phyloP scores from a whole-genome alignment of 805 yeast species.

The Cephaloascus albidus region DNA sequence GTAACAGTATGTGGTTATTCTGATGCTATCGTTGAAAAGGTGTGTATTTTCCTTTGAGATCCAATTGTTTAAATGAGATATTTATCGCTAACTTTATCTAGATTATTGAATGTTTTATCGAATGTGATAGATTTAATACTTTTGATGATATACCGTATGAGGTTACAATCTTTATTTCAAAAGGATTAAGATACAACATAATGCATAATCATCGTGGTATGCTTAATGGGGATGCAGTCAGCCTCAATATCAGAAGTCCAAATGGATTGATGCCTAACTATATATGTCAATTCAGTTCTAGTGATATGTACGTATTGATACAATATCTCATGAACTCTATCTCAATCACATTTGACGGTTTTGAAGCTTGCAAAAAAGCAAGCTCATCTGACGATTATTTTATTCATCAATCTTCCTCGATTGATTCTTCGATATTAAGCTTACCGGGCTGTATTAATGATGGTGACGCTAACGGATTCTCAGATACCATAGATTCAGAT shows the following conservation, averaged over 20 bases:
- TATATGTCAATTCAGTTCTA: not conserved
- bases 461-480: no score
- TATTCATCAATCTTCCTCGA: no score
- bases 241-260: not conserved
- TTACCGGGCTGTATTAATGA: not conserved
- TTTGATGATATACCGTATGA: no score
- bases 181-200: not conserved
- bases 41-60: not conserved
- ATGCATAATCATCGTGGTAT: no score
- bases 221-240: not conserved
- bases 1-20: not conserved
- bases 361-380: not conserved
- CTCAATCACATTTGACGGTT: not conserved
- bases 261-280: not conserved
- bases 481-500: no score
- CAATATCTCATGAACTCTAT: not conserved
- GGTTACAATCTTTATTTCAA: not conserved
- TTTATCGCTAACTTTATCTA: no score
- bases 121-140: no score
- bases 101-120: no score
- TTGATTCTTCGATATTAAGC: not conserved
- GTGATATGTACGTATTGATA: no score
- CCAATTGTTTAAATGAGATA: no score
- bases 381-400: not conserved
- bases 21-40: not conserved